Percentiles rank a stretch among this genome's conserved stretches.
Conservation (phyloP, 2,329 filamentous ascomycete species). For the Cadophora sp. region DNA sequence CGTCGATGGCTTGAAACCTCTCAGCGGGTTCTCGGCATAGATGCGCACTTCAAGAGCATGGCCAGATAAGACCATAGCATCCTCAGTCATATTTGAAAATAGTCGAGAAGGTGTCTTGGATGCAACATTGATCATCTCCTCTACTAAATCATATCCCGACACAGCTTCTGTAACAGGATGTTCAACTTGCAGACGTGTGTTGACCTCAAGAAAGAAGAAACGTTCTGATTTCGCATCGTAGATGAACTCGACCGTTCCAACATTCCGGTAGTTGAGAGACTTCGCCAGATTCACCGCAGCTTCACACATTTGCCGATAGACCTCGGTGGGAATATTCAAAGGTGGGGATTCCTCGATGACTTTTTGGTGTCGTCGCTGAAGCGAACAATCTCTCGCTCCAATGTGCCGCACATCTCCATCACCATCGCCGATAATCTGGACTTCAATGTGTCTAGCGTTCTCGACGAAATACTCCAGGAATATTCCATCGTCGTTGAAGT, state of each 20-base stretch:
- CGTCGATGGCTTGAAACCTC: slow-evolving; percentile 14
- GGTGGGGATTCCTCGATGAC: slow-evolving; percentile 55
- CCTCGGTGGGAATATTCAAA: slow-evolving; percentile 1
- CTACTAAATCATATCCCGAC: slow-evolving; percentile 16
- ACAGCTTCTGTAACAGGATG: slow-evolving; percentile 19
- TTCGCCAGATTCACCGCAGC: slow-evolving; percentile 18
- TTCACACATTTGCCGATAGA: slow-evolving; percentile 7
- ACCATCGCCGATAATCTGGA: slow-evolving; percentile 56
- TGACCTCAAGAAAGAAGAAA: slow-evolving; percentile 22
- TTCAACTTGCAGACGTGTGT: slow-evolving; percentile 22
- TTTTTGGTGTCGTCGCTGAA: slow-evolving; percentile 58
- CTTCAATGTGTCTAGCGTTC: slow-evolving; percentile 53
- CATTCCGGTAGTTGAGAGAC: slow-evolving; percentile 11
- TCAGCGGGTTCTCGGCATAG: slow-evolving; percentile 18
- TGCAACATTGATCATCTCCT: slow-evolving; percentile 20
- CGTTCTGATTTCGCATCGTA: slow-evolving; percentile 14
- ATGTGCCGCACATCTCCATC: slow-evolving; percentile 48
- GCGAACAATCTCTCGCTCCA: slow-evolving; percentile 56
- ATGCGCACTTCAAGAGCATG: slow-evolving; percentile 22
- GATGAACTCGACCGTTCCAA: slow-evolving; percentile 24
- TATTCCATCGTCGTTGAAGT: slow-evolving; percentile 23
- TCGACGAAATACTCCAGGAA: slow-evolving; percentile 56
- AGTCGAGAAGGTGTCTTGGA: slow-evolving; percentile 8
- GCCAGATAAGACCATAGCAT: neutral
- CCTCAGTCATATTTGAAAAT: neutral